These are phyloP conservation scores for Penicillium palitans DNA, from an alignment of 2,329 filamentous ascomycete species.

Conservation along the genomic window DNA sequence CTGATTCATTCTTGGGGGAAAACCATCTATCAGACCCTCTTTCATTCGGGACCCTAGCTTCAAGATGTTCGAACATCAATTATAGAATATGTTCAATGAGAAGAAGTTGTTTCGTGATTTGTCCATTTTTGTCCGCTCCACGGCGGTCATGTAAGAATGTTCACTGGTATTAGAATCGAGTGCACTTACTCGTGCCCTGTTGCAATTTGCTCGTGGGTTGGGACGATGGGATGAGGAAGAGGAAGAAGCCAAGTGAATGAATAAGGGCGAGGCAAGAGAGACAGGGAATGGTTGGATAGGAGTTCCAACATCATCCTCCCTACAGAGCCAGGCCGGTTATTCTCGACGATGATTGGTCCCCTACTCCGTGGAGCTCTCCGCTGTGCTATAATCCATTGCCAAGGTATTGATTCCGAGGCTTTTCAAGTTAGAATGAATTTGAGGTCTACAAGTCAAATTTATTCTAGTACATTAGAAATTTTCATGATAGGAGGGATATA, in stretches of 20 bases:
- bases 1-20: not conserved
- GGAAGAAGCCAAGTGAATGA: not conserved
- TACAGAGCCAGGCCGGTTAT: not conserved
- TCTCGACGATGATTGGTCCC: not conserved
- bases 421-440: no score
- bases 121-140: not conserved
- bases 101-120: not conserved
- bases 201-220: not conserved
- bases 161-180: not conserved
- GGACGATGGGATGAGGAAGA: not conserved
- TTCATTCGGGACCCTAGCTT: not conserved
- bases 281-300: not conserved
- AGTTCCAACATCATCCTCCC: not conserved
- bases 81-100: not conserved
- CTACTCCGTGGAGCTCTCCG: not conserved
- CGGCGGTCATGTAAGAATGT: not conserved
- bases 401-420: not conserved
- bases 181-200: not conserved
- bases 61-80: not conserved
- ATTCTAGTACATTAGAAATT: not conserved
- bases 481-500: not conserved
- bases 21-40: not conserved
- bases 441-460: not conserved
- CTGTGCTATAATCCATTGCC: not conserved
- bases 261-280: not conserved